Evolutionary conservation across 2,329 filamentous ascomycete genomes (phyloP).

Genomic region (Aspergillus sp.): DNA sequence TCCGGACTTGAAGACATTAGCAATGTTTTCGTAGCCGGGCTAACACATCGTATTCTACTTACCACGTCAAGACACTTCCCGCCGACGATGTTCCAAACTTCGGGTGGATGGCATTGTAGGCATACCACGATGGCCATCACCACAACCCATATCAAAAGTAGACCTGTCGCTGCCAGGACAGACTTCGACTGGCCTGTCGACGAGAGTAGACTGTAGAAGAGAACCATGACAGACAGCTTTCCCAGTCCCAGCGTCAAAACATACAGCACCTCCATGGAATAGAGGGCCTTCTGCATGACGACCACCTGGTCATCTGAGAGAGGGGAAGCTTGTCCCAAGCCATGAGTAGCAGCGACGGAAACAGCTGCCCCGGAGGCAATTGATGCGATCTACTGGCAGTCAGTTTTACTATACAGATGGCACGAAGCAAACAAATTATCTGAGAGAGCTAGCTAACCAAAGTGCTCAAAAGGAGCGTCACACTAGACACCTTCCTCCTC

Average conservation of each 20-base stretch:
- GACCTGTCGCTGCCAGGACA: not conserved
- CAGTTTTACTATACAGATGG: not conserved
- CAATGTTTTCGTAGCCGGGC: not conserved
- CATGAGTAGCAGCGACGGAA: slow-evolving; percentile 1
- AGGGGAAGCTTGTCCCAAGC: not conserved
- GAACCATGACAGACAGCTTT: not conserved
- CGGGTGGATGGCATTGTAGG: not conserved
- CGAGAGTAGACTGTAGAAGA: slow-evolving; percentile 3
- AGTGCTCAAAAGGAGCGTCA: slow-evolving; percentile 6
- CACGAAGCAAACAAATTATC: not conserved
- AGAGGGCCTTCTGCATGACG: not conserved
- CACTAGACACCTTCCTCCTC: slow-evolving; percentile 1
- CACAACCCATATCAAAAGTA: not conserved
- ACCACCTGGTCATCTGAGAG: not conserved
- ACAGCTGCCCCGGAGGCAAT: slow-evolving; percentile 1
- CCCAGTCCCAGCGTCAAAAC: slow-evolving; percentile 3
- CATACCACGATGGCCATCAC: not conserved
- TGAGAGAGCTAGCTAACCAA: not conserved
- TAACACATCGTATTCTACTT: not conserved
- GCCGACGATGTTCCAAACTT: not conserved
- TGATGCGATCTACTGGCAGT: not conserved
- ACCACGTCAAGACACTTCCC: slow-evolving; percentile 1
- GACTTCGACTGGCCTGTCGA: not conserved
- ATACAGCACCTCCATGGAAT: not conserved
- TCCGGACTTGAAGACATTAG: not conserved